Conservation (phyloP, 208 protist genomes). For the Crithidia acanthocephali region DNA sequence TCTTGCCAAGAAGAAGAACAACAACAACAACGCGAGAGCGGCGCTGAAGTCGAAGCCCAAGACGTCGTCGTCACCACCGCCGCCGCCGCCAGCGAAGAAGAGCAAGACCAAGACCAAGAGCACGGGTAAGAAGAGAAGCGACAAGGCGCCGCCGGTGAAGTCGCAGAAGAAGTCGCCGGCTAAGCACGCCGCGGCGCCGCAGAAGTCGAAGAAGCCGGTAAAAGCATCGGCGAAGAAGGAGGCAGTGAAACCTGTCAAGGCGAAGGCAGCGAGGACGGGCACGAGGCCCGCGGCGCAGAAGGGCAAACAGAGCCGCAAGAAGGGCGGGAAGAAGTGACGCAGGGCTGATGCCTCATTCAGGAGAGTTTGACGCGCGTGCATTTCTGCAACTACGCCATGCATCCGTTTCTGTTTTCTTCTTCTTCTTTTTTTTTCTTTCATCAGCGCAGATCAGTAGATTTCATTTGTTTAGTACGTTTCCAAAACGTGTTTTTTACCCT, state of each 20-base stretch:
- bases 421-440: neutral
- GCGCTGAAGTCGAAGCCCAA: neutral
- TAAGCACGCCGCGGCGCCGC: neutral
- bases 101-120: neutral
- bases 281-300: neutral
- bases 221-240: slow-evolving; percentile 20
- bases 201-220: slow-evolving; percentile 9
- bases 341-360: too few species aligned
- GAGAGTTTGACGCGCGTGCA: too few species aligned
- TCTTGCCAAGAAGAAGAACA: neutral
- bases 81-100: neutral
- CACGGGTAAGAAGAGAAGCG: neutral
- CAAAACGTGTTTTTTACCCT: neutral
- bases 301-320: slow-evolving; percentile 10
- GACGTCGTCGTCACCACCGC: neutral
- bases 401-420: neutral
- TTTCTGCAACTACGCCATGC: too few species aligned
- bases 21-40: neutral
- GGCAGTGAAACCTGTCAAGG: slow-evolving; percentile 10
- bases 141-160: neutral
- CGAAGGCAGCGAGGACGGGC: neutral
- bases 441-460: too few species aligned
- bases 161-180: neutral
- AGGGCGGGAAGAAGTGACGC: slow-evolving; percentile 10
- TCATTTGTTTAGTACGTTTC: neutral